A percentile compares a stretch with the other conserved stretches of the same genome.
phyloP scores from a whole-genome alignment of 345 rosid genomes.

The Aquilaria sinensis region DNA sequence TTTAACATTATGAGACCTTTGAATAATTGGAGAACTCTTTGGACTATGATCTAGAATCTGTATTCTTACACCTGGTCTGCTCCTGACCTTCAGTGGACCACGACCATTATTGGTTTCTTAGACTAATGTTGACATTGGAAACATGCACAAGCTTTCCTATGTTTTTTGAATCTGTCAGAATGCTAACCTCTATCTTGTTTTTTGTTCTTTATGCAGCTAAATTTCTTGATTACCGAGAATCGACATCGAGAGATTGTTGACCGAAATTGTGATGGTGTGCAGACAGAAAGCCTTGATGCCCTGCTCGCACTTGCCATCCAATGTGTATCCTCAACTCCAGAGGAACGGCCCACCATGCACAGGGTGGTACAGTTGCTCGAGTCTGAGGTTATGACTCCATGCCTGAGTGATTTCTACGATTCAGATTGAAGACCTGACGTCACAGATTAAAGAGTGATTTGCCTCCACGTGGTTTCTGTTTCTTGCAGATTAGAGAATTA shows the following conservation, averaged over 20 bases:
- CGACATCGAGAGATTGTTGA: constrained; percentile 68
- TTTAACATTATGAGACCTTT: too few species aligned
- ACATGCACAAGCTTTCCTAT: not conserved
- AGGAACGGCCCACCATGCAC: constrained; percentile 96
- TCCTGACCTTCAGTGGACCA: too few species aligned
- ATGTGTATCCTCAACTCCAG: constrained; percentile 75
- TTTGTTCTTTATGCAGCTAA: constrained; percentile 52
- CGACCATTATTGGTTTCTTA: too few species aligned
- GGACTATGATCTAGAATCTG: too few species aligned
- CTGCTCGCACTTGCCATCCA: constrained; percentile 76
- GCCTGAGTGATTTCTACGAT: constrained; percentile 96
- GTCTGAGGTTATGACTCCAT: constrained; percentile 97
- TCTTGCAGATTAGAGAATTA: constrained; percentile 9
- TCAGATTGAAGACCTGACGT: constrained; percentile 47
- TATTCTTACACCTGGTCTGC: too few species aligned
- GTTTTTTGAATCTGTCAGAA: not conserved
- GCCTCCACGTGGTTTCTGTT: constrained; percentile 8
- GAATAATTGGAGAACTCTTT: too few species aligned
- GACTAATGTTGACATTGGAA: too few species aligned
- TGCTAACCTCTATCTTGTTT: not conserved
- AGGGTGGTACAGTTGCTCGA: constrained; percentile 89
- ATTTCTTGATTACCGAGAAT: constrained; percentile 63
- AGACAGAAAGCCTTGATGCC: constrained; percentile 70
- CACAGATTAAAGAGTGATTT: constrained; percentile 13
- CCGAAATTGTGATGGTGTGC: constrained; percentile 72